A percentile compares a stretch with the other conserved stretches of the same genome.
phyloP scores from a whole-genome alignment of 2,329 filamentous ascomycete species.

The Fusarium annulatum region DNA sequence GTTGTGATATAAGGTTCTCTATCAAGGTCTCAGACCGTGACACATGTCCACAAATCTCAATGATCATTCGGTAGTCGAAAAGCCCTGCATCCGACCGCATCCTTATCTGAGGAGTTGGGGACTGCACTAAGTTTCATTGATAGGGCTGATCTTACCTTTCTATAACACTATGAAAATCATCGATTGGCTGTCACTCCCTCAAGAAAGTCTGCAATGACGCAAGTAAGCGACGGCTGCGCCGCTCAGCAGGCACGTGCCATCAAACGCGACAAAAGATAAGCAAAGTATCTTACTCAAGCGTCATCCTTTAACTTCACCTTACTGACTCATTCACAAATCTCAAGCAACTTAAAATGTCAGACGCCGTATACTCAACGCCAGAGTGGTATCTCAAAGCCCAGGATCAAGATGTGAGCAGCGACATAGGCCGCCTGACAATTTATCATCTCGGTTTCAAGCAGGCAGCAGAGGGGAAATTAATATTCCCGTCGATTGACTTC shows the following conservation, averaged over 20 bases:
- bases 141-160: rapidly evolving
- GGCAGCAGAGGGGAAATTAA: not conserved
- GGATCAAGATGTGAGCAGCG: slow-evolving; percentile 9
- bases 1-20: rapidly evolving
- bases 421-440: slow-evolving; percentile 4
- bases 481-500: not conserved
- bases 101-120: not conserved
- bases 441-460: slow-evolving; percentile 14
- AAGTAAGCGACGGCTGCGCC: not conserved
- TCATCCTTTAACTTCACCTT: rapidly evolving
- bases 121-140: rapidly evolving
- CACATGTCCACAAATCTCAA: not conserved
- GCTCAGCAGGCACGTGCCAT: not conserved
- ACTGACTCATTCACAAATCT: rapidly evolving
- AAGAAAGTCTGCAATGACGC: rapidly evolving
- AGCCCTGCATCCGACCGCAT: too few species aligned
- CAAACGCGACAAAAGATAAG: not conserved
- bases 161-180: not conserved
- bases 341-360: not conserved
- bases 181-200: rapidly evolving
- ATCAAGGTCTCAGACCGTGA: rapidly evolving
- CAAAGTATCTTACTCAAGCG: not conserved
- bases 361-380: not conserved
- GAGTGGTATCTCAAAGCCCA: slow-evolving; percentile 15
- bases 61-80: too few species aligned